These are phyloP conservation scores for Corallochytrium limacisporum DNA, from an alignment of 78 protist species.

Conservation along the genomic window DNA sequence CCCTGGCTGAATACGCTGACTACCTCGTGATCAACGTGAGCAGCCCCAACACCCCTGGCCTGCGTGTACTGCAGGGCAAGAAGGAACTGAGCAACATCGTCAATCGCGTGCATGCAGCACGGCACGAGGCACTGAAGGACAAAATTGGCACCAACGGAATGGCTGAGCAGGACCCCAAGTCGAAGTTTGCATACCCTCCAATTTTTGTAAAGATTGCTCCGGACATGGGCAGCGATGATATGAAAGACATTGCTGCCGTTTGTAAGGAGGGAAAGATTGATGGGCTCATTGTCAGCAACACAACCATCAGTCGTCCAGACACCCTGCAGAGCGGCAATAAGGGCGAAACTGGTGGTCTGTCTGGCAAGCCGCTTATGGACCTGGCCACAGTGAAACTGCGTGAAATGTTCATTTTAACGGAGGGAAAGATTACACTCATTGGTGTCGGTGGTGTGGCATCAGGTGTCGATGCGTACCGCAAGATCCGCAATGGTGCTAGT, in stretches of 20 bases:
- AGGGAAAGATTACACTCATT: constrained; percentile 36
- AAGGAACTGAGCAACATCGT: background rate
- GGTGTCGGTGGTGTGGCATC: constrained; percentile 55
- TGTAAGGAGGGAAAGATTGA: constrained; percentile 12
- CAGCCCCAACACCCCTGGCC: constrained; percentile 70
- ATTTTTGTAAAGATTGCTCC: constrained; percentile 73
- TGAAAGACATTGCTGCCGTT: constrained; percentile 40
- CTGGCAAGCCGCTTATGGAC: constrained; percentile 48
- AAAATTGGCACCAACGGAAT: background rate
- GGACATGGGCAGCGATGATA: constrained; percentile 24
- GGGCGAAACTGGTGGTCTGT: constrained; percentile 54
- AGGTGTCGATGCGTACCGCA: constrained; percentile 48
- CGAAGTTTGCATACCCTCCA: constrained; percentile 26
- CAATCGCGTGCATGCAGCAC: background rate
- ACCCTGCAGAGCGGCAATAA: background rate
- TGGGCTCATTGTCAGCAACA: constrained; percentile 61
- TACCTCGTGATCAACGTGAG: constrained; percentile 62
- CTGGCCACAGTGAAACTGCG: constrained; percentile 20
- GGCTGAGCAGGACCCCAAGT: background rate
- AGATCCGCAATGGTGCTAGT: constrained; percentile 56
- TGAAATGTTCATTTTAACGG: constrained; percentile 45
- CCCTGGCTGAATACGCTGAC: constrained; percentile 38
- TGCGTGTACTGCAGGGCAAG: constrained; percentile 42
- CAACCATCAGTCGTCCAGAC: constrained; percentile 35
- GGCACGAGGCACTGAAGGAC: background rate